phyloP scores from a whole-genome alignment of 306 rosid genomes.

The cucumber (Cucumis sativus) region Cucumber_9930_V3 NC_026661.2:19339501-19340000 shows the following conservation, averaged over 20 bases:
- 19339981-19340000: background rate
- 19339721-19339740: background rate
- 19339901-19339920: constrained; percentile 26
- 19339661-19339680: background rate
- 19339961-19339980: background rate
- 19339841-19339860: constrained; percentile 40
- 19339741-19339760: background rate
- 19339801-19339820: background rate
- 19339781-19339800: background rate
- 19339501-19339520: background rate
- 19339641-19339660: background rate
- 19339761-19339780: background rate
- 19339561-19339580: constrained; percentile 39
- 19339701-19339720: background rate
- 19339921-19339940: constrained; percentile 26
- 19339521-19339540: background rate
- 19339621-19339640: background rate
- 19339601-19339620: constrained; percentile 37
- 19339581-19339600: constrained; percentile 42
- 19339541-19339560: background rate
- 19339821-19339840: constrained; percentile 42
- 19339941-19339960: background rate
- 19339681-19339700: background rate
- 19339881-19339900: constrained; percentile 43
- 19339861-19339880: constrained; percentile 47